Conservation (phyloP, 2,329 filamentous ascomycete species). For the Trichophyton mentagrophytes region DNA sequence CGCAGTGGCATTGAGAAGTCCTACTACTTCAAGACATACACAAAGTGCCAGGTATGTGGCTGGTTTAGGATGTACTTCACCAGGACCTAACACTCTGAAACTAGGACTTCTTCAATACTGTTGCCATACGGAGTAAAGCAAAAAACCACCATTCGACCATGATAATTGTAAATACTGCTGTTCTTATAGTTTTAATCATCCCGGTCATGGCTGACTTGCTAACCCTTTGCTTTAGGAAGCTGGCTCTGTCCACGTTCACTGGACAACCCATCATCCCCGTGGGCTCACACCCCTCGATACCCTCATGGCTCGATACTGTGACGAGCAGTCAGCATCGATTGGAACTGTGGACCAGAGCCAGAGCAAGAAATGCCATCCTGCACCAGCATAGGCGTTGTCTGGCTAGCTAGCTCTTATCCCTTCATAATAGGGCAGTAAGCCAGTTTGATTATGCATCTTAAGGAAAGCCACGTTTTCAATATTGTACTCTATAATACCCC, state of each 20-base stretch:
- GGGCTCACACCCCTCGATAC: slow-evolving; percentile 16
- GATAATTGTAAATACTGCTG: slow-evolving; percentile 20
- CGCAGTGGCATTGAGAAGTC: slow-evolving; percentile 2
- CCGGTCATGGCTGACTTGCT: not conserved
- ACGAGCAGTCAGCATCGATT: slow-evolving; percentile 14
- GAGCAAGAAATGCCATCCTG: slow-evolving; percentile 5
- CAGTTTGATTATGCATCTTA: not conserved
- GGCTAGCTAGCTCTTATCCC: not conserved
- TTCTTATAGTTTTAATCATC: not conserved
- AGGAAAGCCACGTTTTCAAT: not conserved
- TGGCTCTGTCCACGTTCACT: slow-evolving; percentile 14
- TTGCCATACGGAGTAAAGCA: slow-evolving; percentile 13
- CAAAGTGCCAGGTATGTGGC: slow-evolving; percentile 4
- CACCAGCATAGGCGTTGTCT: not conserved
- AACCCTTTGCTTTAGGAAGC: slow-evolving; percentile 7
- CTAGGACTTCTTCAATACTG: slow-evolving; percentile 5
- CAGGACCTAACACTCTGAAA: not conserved
- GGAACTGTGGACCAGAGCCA: slow-evolving; percentile 12
- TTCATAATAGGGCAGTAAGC: not conserved
- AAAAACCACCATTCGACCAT: slow-evolving; percentile 31
- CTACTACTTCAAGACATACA: slow-evolving; percentile 9
- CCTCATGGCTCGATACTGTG: slow-evolving; percentile 16
- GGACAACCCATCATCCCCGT: slow-evolving; percentile 16
- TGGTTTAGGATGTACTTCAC: not conserved
- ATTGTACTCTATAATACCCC: too few species aligned